These are phyloP conservation scores for Moesziomyces sp. DNA, from an alignment of 1,284 basidiomycete species.

Conservation along the genomic window DNA sequence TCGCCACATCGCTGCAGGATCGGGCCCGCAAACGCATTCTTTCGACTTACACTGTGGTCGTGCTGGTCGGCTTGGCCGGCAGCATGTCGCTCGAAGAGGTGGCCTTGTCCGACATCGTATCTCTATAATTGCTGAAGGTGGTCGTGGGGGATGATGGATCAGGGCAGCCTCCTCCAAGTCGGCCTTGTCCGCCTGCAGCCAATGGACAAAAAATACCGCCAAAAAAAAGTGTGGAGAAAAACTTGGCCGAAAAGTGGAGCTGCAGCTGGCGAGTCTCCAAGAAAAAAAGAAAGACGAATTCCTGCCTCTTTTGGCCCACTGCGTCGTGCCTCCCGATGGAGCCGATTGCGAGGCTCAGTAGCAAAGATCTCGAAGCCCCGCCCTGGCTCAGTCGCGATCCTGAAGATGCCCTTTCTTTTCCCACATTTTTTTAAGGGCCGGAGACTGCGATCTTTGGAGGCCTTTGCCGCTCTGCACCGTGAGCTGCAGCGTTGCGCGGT, in stretches of 20 bases:
- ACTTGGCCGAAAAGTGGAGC: slow-evolving; percentile 7
- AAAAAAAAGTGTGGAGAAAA: slow-evolving; percentile 31
- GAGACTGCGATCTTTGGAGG: too few species aligned
- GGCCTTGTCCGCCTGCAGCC: not conserved
- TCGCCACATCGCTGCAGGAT: too few species aligned
- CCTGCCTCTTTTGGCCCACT: not conserved
- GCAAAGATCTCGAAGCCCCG: too few species aligned
- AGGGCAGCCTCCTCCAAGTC: too few species aligned
- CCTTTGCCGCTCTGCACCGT: not conserved
- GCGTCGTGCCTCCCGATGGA: not conserved
- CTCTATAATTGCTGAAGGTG: not conserved
- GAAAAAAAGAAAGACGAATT: not conserved
- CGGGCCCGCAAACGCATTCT: too few species aligned
- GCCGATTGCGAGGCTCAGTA: too few species aligned
- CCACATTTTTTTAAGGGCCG: too few species aligned
- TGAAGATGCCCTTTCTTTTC: too few species aligned
- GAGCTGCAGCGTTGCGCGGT: too few species aligned
- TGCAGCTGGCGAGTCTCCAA: not conserved
- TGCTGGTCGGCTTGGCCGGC: slow-evolving; percentile 37
- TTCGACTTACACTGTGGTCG: slow-evolving; percentile 35
- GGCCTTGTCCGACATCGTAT: slow-evolving; percentile 18
- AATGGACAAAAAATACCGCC: slow-evolving; percentile 1
- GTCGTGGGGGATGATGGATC: not conserved
- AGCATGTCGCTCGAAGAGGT: slow-evolving; percentile 34
- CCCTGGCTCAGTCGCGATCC: not conserved